These are phyloP conservation scores for Pyrenopolyporus hunteri DNA, from an alignment of 495 filamentous ascomycete genomes.

Conservation along the genomic window DNA sequence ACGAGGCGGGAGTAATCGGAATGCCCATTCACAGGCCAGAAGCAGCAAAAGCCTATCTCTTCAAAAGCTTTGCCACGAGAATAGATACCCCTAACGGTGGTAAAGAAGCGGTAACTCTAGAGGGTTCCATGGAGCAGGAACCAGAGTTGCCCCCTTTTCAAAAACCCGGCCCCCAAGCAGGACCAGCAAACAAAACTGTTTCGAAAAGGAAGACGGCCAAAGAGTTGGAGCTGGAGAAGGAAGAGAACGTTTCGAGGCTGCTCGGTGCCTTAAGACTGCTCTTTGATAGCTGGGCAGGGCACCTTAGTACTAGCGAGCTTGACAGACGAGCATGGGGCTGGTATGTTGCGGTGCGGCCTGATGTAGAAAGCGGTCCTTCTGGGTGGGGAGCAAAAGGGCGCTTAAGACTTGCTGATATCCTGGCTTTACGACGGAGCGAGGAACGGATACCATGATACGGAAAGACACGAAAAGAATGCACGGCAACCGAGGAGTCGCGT, in stretches of 20 bases:
- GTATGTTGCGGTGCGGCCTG: conserved; percentile 77
- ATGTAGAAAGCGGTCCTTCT: conserved; percentile 69
- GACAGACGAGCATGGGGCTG: conserved; percentile 79
- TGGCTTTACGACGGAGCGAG: conserved; percentile 65
- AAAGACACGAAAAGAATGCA: conserved; percentile 10
- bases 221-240: conserved; percentile 59
- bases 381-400: conserved; percentile 84
- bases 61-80: conserved; percentile 62
- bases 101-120: background rate
- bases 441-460: too few relatives aligned
- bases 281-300: conserved; percentile 70
- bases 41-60: conserved; percentile 63
- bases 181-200: conserved; percentile 17
- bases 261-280: conserved; percentile 71
- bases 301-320: conserved; percentile 64
- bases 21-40: conserved; percentile 74
- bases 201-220: conserved; percentile 51
- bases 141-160: conserved; percentile 1
- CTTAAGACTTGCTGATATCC: conserved; percentile 68
- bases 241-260: conserved; percentile 68
- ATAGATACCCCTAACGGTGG: conserved; percentile 10
- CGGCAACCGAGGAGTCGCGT: background rate
- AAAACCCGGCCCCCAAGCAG: background rate
- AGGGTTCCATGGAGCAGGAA: background rate
- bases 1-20: conserved; percentile 45